Percentiles rank a stretch among this genome's conserved stretches.
These are phyloP conservation scores for Primulina tabacum DNA, from an alignment of 257 asterid species.

Conservation along the genomic window DNA sequence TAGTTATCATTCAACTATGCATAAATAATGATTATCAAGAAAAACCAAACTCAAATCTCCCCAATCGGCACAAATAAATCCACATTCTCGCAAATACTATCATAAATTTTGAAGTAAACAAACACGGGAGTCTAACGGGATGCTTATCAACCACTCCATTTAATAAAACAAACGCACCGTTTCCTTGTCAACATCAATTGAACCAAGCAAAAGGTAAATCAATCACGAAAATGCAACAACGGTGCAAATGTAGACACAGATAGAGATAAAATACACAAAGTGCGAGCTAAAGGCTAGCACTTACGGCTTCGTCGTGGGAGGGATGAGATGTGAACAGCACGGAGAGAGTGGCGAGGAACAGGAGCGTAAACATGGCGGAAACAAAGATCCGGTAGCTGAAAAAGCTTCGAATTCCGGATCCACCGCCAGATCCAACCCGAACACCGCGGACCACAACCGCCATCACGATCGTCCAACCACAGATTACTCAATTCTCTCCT, in stretches of 20 bases:
- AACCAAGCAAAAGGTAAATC: background rate
- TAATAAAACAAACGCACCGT: background rate
- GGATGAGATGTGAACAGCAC: constrained; percentile 78
- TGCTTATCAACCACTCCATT: background rate
- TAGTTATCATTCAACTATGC: background rate
- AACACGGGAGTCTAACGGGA: background rate
- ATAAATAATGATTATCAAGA: background rate
- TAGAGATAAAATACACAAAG: background rate
- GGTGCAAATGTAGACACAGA: constrained; percentile 13
- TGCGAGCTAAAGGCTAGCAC: constrained; percentile 20
- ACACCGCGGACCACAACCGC: constrained; percentile 88
- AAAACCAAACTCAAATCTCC: background rate
- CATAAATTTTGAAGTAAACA: background rate
- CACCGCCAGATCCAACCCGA: constrained; percentile 75
- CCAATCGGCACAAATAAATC: background rate
- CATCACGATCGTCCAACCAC: constrained; percentile 40
- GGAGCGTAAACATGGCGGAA: constrained; percentile 83
- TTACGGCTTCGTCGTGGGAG: constrained; percentile 50
- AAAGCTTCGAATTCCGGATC: constrained; percentile 72
- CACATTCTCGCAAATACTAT: background rate
- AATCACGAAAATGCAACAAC: constrained; percentile 9
- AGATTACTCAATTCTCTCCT: constrained; percentile 12
- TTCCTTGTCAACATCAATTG: background rate
- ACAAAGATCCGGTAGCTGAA: constrained; percentile 90
- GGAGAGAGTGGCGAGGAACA: constrained; percentile 83